Evolutionary conservation across 2,329 filamentous ascomycete genomes (phyloP).

Genomic region (Scedosporium apiospermum): DNA sequence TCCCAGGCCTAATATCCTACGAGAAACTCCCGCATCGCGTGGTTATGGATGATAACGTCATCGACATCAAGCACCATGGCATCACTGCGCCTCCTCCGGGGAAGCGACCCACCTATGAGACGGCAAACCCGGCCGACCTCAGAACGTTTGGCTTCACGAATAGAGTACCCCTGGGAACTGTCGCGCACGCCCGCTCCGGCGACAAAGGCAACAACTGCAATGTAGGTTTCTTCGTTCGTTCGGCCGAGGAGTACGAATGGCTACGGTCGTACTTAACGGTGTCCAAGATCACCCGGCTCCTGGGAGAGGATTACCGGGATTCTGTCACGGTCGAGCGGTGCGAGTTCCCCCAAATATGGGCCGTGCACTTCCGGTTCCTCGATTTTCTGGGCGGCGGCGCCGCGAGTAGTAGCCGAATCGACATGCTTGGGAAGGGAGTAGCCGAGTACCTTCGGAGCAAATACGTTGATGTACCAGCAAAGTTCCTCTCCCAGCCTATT

Average conservation of each 20-base stretch:
- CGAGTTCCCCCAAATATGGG: slow-evolving; percentile 27
- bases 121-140: slow-evolving; percentile 15
- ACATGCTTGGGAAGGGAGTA: slow-evolving; percentile 35
- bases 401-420: slow-evolving; percentile 30
- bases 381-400: slow-evolving; percentile 36
- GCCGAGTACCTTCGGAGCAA: slow-evolving; percentile 34
- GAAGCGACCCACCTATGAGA: slow-evolving; percentile 17
- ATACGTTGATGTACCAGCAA: slow-evolving; percentile 30
- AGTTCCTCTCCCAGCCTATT: too few species aligned
- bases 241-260: slow-evolving; percentile 35
- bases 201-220: slow-evolving; percentile 36
- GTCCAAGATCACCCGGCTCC: slow-evolving; percentile 25
- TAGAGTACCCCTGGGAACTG: slow-evolving; percentile 18
- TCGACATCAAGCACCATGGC: slow-evolving; percentile 13
- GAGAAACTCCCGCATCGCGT: slow-evolving; percentile 19
- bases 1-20: slow-evolving; percentile 23
- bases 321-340: slow-evolving; percentile 30
- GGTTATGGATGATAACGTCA: slow-evolving; percentile 10
- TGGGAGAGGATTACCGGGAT: slow-evolving; percentile 25
- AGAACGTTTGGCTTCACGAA: slow-evolving; percentile 17
- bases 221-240: slow-evolving; percentile 34
- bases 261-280: slow-evolving; percentile 29
- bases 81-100: slow-evolving; percentile 15
- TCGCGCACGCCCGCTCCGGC: slow-evolving; percentile 22
- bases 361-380: slow-evolving; percentile 28